Base-by-base conservation (phyloP, 805 yeast species). In the Ogataea zsoltii region DNA sequence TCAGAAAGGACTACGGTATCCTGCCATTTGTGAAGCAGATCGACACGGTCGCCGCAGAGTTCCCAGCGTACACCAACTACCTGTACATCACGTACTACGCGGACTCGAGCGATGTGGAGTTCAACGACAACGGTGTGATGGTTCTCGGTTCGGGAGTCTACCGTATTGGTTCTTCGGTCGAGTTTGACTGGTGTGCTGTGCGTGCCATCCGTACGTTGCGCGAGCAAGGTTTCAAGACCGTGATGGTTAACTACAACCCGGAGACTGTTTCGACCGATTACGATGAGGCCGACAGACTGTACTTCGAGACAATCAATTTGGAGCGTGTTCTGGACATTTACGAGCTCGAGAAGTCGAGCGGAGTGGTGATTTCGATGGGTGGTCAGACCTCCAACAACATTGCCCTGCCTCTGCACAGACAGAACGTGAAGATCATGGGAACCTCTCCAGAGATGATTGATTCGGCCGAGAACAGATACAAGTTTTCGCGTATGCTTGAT, bases 171-270 rank as follows among this genome's bases (percentile, higher is more conserved):
- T 94, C 98, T 5, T 92, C 98, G 25, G 99, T 92, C 51, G 99
- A 92, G 71, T 92, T 92, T 65, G 99, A 92, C 73, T 92, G 98
- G 97, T 92, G 99, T 82, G 98, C 98, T 38, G 99, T 92, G 48
- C 81, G 96, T 54, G 94, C 98, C 38, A 94, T 90, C 53, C 83
- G 98, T 72, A 89, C 98, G 33, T 76, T 92, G 64, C 82, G 99
- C 61, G 85, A 85, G 56, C 79, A 82, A 65, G 89, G 91, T 48
- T 75, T 79, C 63, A 92, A 90, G 75, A 92, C 98, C 33, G 85
- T 94, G 63, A 94, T 94, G 97, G 82, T 92, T 62, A 92, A 92
- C 75, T 92, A 94, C 74, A 92, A 92, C 73, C 99, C 99, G 33
- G 99, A 92, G 73, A 92, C 99, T 29, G 99, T 92, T 16, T 87